Evolutionary conservation across 2,329 filamentous ascomycete species (phyloP), one percentile per base, ranked within the genome.

Genomic region (Talaromyces funiculosus): DNA sequence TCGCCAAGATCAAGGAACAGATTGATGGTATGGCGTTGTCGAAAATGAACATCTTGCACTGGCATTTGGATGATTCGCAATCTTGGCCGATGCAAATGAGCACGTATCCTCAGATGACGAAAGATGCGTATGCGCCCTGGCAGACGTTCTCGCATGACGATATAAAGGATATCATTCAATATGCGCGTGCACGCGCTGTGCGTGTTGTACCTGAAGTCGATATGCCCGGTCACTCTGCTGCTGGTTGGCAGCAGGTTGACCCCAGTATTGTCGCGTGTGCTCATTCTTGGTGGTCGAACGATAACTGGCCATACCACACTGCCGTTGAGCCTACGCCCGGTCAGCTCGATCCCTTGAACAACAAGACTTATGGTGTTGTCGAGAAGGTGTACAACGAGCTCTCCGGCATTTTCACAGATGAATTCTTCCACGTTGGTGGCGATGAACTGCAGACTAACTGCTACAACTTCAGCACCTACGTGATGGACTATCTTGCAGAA

Each of bases 181-280:
- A 83, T 63, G 82, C 80, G 16, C 74, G 79, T 38, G 78, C 79
- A 35, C 83, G 83, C 18, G 84, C 80, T 60, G 77, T 86, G n/a
- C 81, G 84, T 59, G 75, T 86, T 59, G 76, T 86, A 35, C 81
- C 84, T n/a, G 84, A 86, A 66, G 79, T 85, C 43, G 84, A 86
- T 68, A 85, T 85, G 82, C 84, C 84, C 6, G 81, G 83, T 51
- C 84, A 86, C 67, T 79, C 82, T 5, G 75, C 77, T 31, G 78
- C 81, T 0, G 82, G 82, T 31, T 84, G 82, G 82, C 76, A 81
- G 58, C 82, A 83, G 62, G 74, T 86, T 6, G 81, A 85, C 62
- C 76, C 82, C 24, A 75, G 78, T 24, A 83, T 87, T 60, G 75
- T 85, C 29, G 78, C 84, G 12, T 86, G 83, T 69, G 72, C 71